These are phyloP conservation scores for Wickerhamiella australiensis DNA, from an alignment of 805 yeast genomes.

Conservation along the genomic window DNA sequence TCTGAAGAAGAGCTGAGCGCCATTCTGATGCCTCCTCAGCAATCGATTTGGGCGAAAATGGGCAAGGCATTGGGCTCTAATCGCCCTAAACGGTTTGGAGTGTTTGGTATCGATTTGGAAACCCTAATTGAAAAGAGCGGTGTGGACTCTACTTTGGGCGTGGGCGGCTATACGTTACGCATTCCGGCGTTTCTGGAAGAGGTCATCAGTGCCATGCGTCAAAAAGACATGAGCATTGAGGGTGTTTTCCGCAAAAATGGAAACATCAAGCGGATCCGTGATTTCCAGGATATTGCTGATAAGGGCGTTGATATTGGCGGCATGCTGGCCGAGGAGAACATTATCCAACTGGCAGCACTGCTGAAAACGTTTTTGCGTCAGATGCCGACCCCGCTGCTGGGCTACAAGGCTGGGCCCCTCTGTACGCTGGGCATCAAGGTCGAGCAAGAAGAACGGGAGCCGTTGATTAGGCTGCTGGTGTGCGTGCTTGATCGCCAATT, in stretches of 20 bases:
- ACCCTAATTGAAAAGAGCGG: conserved; percentile 59
- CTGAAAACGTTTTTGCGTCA: conserved; percentile 85
- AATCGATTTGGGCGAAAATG: conserved; percentile 37
- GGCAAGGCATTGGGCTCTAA: conserved; percentile 30
- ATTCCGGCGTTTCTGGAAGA: conserved; percentile 86
- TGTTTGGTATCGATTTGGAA: conserved; percentile 70
- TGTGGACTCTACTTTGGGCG: conserved; percentile 71
- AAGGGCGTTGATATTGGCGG: conserved; percentile 59
- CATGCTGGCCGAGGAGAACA: conserved; percentile 59
- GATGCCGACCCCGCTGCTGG: conserved; percentile 80
- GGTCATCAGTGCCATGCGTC: conserved; percentile 65
- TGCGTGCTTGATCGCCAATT: conserved; percentile 70
- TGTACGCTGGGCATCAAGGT: conserved; percentile 45
- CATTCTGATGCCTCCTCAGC: conserved; percentile 18
- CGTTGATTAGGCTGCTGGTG: conserved; percentile 37
- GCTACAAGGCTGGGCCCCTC: conserved; percentile 58
- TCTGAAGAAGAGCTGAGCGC: conserved; percentile 25
- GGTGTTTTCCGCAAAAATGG: conserved; percentile 96
- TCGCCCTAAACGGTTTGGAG: conserved; percentile 30
- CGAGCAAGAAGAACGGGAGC: conserved; percentile 21
- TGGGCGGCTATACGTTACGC: conserved; percentile 56
- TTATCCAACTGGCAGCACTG: conserved; percentile 86
- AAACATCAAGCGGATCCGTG: conserved; percentile 70
- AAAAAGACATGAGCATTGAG: conserved; percentile 86
- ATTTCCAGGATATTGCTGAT: conserved; percentile 62